Evolutionary conservation across 305 asterid species (phyloP).

Genomic region (Rubia balearica): DNA sequence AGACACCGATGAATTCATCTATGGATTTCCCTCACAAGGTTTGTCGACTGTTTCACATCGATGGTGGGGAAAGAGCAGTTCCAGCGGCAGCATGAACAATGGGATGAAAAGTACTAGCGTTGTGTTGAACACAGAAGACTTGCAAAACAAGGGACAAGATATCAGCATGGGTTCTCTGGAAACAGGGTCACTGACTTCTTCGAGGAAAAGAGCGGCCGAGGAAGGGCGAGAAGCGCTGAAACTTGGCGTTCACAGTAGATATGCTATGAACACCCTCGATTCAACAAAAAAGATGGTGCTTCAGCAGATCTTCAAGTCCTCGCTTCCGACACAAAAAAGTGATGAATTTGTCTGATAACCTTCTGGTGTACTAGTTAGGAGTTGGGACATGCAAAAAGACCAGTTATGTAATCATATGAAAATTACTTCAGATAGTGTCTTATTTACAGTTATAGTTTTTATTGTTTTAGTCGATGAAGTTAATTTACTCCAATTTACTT

Average conservation of each 20-base stretch:
- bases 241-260: conserved; percentile 41
- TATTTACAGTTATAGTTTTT: no score
- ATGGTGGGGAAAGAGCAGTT: conserved; percentile 61
- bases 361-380: conserved; percentile 11
- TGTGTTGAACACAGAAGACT: conserved; percentile 5
- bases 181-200: conserved; percentile 31
- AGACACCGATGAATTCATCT: conserved; percentile 52
- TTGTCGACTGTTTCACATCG: conserved; percentile 43
- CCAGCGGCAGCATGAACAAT: conserved; percentile 14
- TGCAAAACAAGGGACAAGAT: conserved; percentile 18
- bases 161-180: conserved; percentile 15
- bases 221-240: conserved; percentile 46
- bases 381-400: not conserved
- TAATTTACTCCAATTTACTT: no score
- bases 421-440: no score
- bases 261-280: conserved; percentile 32
- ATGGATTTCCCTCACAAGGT: conserved; percentile 71
- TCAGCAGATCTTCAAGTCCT: conserved; percentile 52
- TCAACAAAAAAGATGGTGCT: conserved; percentile 32
- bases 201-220: conserved; percentile 49
- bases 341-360: conserved; percentile 17
- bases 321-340: conserved; percentile 34
- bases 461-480: no score
- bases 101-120: not conserved
- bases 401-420: not conserved